These are phyloP conservation scores for Aspergillus bombycis DNA, from an alignment of 2,329 filamentous ascomycete species.

Conservation along the genomic window DNA sequence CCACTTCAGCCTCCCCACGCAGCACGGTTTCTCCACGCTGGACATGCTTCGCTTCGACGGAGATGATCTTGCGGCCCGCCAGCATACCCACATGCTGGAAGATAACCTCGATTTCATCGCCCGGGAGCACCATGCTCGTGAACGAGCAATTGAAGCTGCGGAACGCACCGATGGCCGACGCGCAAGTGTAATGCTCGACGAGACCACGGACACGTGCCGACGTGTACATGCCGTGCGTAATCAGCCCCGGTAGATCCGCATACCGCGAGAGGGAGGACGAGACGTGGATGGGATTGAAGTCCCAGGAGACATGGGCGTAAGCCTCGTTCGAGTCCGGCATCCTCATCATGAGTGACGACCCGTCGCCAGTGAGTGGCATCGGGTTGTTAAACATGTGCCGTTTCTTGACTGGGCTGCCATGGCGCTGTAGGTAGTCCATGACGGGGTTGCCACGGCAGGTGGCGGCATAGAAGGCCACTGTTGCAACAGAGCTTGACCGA, in stretches of 20 bases:
- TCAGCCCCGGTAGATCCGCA: constrained; percentile 92
- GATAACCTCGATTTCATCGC: constrained; percentile 92
- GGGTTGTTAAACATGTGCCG: constrained; percentile 96
- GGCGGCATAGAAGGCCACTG: constrained; percentile 91
- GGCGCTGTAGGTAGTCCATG: constrained; percentile 89
- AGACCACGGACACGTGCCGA: constrained; percentile 93
- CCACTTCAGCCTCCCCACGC: constrained; percentile 92
- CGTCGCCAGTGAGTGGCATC: constrained; percentile 88
- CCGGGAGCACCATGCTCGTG: constrained; percentile 98
- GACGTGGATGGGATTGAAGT: constrained; percentile 99
- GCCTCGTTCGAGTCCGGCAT: constrained; percentile 98
- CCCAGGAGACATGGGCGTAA: constrained; percentile 94
- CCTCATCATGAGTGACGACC: constrained; percentile 78
- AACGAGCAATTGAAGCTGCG: constrained; percentile 95
- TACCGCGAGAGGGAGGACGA: constrained; percentile 96
- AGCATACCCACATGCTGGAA: constrained; percentile 98
- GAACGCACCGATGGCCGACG: constrained; percentile 97
- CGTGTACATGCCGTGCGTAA: constrained; percentile 99
- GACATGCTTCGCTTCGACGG: constrained; percentile 93
- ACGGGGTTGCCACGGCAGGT: constrained; percentile 94
- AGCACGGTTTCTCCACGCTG: constrained; percentile 97
- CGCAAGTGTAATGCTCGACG: constrained; percentile 97
- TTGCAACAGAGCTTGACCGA: constrained; percentile 94
- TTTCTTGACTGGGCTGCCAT: constrained; percentile 91
- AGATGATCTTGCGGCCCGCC: constrained; percentile 97